These are phyloP conservation scores for Cutaneotrichosporon sp. DNA, from an alignment of 1,284 basidiomycete species.

Conservation along the genomic window DNA sequence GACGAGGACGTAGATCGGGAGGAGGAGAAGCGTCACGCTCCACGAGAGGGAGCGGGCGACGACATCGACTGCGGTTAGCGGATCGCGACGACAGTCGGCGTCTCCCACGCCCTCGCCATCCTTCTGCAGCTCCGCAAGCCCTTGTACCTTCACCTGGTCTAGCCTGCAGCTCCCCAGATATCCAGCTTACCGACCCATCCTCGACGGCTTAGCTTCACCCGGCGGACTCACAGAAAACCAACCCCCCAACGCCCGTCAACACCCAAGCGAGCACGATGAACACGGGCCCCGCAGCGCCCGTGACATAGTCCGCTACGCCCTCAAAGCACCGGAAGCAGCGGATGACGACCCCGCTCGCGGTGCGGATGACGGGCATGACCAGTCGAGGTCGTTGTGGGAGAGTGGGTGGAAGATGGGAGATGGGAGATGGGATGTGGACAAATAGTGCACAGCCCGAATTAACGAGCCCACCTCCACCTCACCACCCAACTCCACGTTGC, in stretches of 20 bases:
- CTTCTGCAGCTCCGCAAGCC: too few relatives aligned
- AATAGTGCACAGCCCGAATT: neutral
- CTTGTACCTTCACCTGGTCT: too few relatives aligned
- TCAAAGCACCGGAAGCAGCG: slow-evolving; percentile 83
- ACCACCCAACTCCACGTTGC: neutral
- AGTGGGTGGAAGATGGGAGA: neutral
- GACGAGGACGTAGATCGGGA: slow-evolving; percentile 70
- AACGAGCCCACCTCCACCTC: neutral
- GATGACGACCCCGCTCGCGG: slow-evolving; percentile 63
- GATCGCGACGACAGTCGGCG: too few relatives aligned
- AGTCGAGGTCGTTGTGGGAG: too few relatives aligned
- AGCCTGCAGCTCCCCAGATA: too few relatives aligned
- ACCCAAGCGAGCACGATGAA: slow-evolving; percentile 77
- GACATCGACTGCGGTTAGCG: slow-evolving; percentile 64
- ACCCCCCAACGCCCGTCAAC: slow-evolving; percentile 67
- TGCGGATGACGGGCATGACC: slow-evolving; percentile 31
- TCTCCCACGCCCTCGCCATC: too few relatives aligned
- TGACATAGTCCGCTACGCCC: slow-evolving; percentile 72
- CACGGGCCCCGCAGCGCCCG: slow-evolving; percentile 85
- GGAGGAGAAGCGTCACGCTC: slow-evolving; percentile 57
- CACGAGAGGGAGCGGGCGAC: slow-evolving; percentile 61
- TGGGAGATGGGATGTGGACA: neutral
- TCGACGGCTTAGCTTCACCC: too few relatives aligned
- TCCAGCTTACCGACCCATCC: too few relatives aligned
- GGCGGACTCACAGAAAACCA: slow-evolving; percentile 82